Evolutionary conservation across 345 rosid genomes (phyloP), one percentile per base, ranked within the genome.

Genomic region (Mallotus nudiflorus): DNA sequence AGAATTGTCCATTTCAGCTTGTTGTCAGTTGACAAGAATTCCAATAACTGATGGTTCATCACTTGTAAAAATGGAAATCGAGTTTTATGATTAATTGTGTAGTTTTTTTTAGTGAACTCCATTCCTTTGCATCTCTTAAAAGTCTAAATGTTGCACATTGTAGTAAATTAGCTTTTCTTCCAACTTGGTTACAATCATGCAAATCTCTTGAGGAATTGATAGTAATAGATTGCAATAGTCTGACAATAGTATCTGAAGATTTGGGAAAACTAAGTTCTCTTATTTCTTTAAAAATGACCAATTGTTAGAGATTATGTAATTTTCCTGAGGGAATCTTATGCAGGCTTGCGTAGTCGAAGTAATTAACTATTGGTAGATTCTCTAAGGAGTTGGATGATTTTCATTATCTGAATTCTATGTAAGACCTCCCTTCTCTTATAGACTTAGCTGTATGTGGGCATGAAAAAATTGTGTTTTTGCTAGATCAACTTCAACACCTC

Each of bases 21-120:
- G 73, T 55, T 9, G 27, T 25, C 19, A 24, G 72, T 57, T 75
- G 28, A 53, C 10, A 75, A 62, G 22, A 50, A 57, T 61, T 22
- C 69, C 60, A 0, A 29, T 44, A 44, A 11, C 46, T 54, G 48
- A 53, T 40, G 62, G 64, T 44, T 56, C 58, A 5, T 54, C 64
- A 19, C 69, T 65, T 29, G 40, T 12, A 13, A 3, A 46, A 0
- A 22, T 68, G n/a, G 16, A 11, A 52, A 25, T 49, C n/a, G 12
- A 20, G 19, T 14, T 0, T 33, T 70, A 39, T 28, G 19, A 19
- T 19, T n/a, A 14, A 6, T 48, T 66, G 42, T 8, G 18, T 6
- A 14, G 51, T 6, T 54, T 54, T n/a, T n/a, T 46, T 33, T 50
- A 20, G 42, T 19, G 39, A 18, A 27, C 52, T 46, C 53, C 78